Conservation (phyloP, 1,139 yeast species). For the Nakaseomyces delphensis region DNA sequence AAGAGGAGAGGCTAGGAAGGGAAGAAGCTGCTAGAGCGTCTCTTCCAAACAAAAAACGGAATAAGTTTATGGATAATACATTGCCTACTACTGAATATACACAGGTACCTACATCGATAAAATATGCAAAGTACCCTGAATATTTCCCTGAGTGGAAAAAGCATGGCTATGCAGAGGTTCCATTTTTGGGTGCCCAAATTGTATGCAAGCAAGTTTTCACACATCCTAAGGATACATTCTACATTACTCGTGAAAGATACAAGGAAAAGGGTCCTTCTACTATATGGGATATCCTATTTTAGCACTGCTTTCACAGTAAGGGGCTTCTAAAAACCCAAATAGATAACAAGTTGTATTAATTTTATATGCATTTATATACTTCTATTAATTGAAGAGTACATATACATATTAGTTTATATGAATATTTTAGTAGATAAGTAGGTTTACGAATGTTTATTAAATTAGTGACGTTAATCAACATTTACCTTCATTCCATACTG, state of each 20-base stretch:
- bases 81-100: constrained; percentile 29
- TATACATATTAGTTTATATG: too few species aligned
- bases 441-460: too few species aligned
- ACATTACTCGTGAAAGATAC: constrained; percentile 63
- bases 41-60: constrained; percentile 24
- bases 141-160: constrained; percentile 95
- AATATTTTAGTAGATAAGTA: too few species aligned
- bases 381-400: too few species aligned
- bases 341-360: background rate
- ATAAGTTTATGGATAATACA: constrained; percentile 23
- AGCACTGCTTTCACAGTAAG: background rate
- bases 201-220: constrained; percentile 79
- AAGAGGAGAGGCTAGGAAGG: constrained; percentile 32
- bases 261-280: constrained; percentile 69
- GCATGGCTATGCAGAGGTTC: constrained; percentile 66
- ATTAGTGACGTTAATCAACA: too few species aligned
- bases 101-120: constrained; percentile 74
- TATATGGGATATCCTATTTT: constrained; percentile 43
- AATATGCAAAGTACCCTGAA: constrained; percentile 68
- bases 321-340: background rate
- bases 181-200: constrained; percentile 80
- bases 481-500: too few species aligned
- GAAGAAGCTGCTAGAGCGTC: constrained; percentile 22
- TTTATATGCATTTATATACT: background rate
- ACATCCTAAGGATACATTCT: constrained; percentile 54